phyloP scores from a whole-genome alignment of 2,329 filamentous ascomycete genomes.

The Hypoxylon sp. region DNA sequence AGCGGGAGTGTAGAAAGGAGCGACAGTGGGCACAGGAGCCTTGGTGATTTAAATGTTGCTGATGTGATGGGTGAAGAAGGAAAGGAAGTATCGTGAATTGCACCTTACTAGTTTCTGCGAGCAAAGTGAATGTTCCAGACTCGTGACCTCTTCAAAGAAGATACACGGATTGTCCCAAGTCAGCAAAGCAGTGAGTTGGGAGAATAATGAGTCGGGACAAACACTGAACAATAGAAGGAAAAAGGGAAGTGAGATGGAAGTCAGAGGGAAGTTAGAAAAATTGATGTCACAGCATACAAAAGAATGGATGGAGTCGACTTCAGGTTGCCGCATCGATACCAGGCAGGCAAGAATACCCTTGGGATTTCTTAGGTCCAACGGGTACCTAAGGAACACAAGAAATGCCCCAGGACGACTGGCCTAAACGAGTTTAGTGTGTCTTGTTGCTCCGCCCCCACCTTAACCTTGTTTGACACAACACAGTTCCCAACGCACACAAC shows the following conservation, averaged over 20 bases:
- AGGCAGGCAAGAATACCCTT: neutral
- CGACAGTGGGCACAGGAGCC: neutral
- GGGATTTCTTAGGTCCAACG: too few species aligned
- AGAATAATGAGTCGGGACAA: neutral
- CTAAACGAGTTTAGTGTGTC: neutral
- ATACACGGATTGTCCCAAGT: neutral
- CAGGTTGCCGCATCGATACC: slow-evolving; percentile 27
- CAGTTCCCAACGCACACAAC: neutral
- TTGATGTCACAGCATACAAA: slow-evolving; percentile 23
- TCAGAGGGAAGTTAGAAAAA: neutral
- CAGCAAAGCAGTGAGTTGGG: neutral
- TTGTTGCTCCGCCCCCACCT: neutral
- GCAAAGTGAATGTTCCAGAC: slow-evolving; percentile 25
- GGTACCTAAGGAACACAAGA: too few species aligned
- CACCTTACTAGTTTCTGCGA: slow-evolving; percentile 20
- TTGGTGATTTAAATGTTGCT: neutral
- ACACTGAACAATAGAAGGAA: neutral
- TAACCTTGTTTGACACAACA: neutral
- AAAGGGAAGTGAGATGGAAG: neutral
- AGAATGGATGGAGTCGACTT: slow-evolving; percentile 27
- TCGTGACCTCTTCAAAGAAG: slow-evolving; percentile 11
- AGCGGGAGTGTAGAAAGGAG: neutral
- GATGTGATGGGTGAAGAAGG: neutral
- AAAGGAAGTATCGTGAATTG: neutral
- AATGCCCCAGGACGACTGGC: too few species aligned